Base-by-base conservation (phyloP, 768 basidiomycete species). In the Phaeotremella skinneri region DNA sequence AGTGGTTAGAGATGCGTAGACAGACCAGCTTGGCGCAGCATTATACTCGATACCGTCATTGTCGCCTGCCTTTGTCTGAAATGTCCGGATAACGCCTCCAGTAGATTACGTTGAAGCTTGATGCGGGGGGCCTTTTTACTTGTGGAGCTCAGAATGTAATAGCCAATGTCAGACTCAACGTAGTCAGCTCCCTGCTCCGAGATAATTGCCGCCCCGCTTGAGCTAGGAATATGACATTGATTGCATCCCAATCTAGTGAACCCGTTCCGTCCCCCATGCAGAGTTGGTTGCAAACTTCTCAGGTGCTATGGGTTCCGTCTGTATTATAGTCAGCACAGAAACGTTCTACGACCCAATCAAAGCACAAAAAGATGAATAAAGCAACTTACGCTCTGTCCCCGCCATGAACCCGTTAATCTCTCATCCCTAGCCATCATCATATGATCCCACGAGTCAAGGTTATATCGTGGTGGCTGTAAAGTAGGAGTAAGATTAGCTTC, bases 391-490 rank as follows among this genome's bases (percentile, higher is more conserved):
- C 82, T 82, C 76, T 97, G 94, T 54, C 91, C 91, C 64, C 94
- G 84, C 68, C 79, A 69, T 73, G 89, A 88, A 13, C 94, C 94
- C 2, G 92, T 96, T 72, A 98, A 77, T 63, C 89, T 82, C 72
- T 83, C 81, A 80, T 98, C 94, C 56, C 94, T 82, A 70, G 86
- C 84, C 87, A 97, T 91, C 91, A 98, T 90, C 88, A 89, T 90
- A 53, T 88, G 83, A 62, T 98, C 94, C 91, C 91, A 98, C 21
- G 82, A 78, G 72, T 97, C 94, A 31, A 94, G 73, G 52, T 85
- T 83, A 71, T 92, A 93, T 49, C 94, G 84, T 30, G 88, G 83
- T 54, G 88, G 86, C 91, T 94, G 55, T 32, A 48, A 34, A 42
- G 39, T 54, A 23, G 49, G 31, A 25, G 23, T 23, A 49, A n/a